Evolutionary conservation across 169 alveolate species (phyloP), one percentile per base, ranked within the genome.

Genomic region (Plasmodium gonderi): DNA sequence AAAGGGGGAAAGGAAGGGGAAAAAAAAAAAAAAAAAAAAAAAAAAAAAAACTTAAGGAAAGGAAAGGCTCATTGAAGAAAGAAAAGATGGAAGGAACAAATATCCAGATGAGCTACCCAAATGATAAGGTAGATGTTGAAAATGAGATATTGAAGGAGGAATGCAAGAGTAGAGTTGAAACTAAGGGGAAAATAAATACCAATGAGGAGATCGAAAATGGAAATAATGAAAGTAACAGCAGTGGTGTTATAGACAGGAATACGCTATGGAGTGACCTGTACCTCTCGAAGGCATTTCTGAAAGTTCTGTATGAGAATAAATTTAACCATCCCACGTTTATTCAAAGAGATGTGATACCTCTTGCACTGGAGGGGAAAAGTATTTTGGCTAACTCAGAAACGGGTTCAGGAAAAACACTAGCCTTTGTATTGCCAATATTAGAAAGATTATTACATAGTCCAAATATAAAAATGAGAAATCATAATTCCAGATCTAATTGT

Each of bases 371-470:
- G 29, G 98, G 99, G 45, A 93, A 96, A 83, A 95, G 94, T 83
- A 79, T 97, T 64, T 95, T 97, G 54, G 98, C 96, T 45, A 97
- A 96, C 75, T 98, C 99, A 1, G 98, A 97, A 93, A 97, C 99
- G n/a, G 99, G 98, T 6, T 96, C 98, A 23, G 99, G 99, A 36
- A 97, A 97, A 82, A 97, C 98, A 5, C 97, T 98, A 0, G 98
- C 98, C 0, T 97, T 97, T 94, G 94, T 97, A 20, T 91, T 97
- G 1, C 99, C 99, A n/a, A 94, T 95, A 20, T 49, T 97, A 76
- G 98, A 97, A 90, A 91, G 98, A 74, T 93, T 97, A 40, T 91
- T 96, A 17, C 95, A 92, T 29, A 94, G 97, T 6, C 97, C 98
- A 0, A 94, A 90, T 67, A 92, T 97, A 23, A 94, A 94, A 60